These are phyloP conservation scores for Coemansia sp. DNA, from an alignment of 192 early-diverging fungal genomes.

Conservation along the genomic window DNA sequence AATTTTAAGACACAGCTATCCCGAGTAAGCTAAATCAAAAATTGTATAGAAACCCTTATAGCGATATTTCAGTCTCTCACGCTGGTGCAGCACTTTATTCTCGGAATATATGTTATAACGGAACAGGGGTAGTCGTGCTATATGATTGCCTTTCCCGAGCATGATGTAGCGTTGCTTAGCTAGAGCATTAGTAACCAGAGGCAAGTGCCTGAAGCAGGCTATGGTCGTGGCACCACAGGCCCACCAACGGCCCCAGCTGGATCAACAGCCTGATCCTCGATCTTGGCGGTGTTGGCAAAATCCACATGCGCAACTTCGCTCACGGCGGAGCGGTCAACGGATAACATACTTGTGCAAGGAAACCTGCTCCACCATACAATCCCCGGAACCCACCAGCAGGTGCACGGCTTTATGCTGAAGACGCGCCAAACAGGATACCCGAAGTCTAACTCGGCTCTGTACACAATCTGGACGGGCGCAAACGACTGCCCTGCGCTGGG, in stretches of 20 bases:
- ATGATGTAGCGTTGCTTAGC: too few species aligned
- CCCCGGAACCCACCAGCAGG: constrained; percentile 44
- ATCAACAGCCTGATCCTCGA: constrained; percentile 48
- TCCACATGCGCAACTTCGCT: constrained; percentile 57
- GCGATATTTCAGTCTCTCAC: too few species aligned
- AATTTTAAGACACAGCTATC: too few species aligned
- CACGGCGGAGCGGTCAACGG: constrained; percentile 46
- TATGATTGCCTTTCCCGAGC: too few species aligned
- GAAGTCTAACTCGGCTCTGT: constrained; percentile 34
- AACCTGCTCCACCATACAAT: constrained; percentile 38
- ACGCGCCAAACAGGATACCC: constrained; percentile 35
- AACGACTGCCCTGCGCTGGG: constrained; percentile 41
- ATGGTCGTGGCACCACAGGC: constrained; percentile 53
- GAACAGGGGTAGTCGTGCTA: too few species aligned
- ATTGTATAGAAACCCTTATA: too few species aligned
- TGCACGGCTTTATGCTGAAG: constrained; percentile 50
- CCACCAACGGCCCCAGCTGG: constrained; percentile 55
- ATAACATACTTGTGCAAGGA: constrained; percentile 34
- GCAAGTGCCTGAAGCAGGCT: constrained; percentile 50
- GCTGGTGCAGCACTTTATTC: too few species aligned
- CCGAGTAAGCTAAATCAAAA: too few species aligned
- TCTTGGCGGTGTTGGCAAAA: constrained; percentile 42
- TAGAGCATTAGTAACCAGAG: too few species aligned
- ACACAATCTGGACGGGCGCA: constrained; percentile 52
- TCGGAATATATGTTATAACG: too few species aligned